Evolutionary conservation across 106 monocot species (phyloP).

Genomic region (Dendrobium nobile): DNA sequence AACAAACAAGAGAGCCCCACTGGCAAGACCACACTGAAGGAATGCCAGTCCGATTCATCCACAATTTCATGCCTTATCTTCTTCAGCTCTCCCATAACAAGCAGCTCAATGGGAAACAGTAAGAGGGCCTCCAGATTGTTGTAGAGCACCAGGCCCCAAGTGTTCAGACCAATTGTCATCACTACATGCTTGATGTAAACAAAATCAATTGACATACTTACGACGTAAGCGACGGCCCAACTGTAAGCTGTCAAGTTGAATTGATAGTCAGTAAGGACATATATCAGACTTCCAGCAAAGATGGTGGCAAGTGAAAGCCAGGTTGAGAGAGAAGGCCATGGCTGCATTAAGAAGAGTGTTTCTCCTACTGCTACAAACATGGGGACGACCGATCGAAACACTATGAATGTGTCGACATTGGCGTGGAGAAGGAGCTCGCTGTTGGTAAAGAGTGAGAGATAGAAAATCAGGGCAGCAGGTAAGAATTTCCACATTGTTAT

Average conservation of each 20-base stretch:
- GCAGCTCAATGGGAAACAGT: constrained; percentile 47
- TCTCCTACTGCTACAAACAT: constrained; percentile 58
- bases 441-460: constrained; percentile 59
- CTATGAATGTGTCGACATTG: constrained; percentile 29
- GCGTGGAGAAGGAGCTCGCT: constrained; percentile 51
- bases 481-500: constrained; percentile 40
- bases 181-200: constrained; percentile 74
- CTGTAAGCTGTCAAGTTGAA: constrained; percentile 36
- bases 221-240: constrained; percentile 53
- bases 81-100: constrained; percentile 57
- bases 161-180: constrained; percentile 62
- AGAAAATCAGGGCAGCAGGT: constrained; percentile 47
- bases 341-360: constrained; percentile 43
- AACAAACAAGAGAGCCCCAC: constrained; percentile 56
- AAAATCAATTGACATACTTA: constrained; percentile 67
- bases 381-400: constrained; percentile 48
- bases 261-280: constrained; percentile 27
- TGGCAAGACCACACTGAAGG: constrained; percentile 31
- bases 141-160: constrained; percentile 62
- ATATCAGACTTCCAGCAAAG: constrained; percentile 48
- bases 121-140: constrained; percentile 62
- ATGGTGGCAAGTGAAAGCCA: constrained; percentile 53
- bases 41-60: constrained; percentile 35
- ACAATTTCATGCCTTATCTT: constrained; percentile 47
- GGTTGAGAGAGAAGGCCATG: constrained; percentile 41